Base-by-base conservation (phyloP, 148 eudicot genomes). In the Arbutus unedo region DNA sequence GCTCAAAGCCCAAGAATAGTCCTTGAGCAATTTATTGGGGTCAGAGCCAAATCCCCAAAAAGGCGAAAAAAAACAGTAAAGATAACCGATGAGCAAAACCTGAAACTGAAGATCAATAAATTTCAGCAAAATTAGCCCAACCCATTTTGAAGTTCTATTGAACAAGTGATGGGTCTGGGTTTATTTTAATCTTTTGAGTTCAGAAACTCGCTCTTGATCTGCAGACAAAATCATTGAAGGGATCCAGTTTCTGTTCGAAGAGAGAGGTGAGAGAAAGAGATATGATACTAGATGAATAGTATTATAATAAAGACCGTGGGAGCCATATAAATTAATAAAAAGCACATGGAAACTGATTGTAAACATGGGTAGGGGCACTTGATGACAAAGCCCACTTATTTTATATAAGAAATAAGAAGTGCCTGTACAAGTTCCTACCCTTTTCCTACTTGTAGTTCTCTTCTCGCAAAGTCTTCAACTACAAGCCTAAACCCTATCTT, bases 301-400 rank as follows among this genome's bases (percentile, higher is more conserved):
- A 11, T 45, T 79, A 54, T 11, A 62, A 79, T 79, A n/a, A 47
- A 45, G 73, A 60, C 15, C 43, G 83, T 78, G 54, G 78, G 81
- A 83, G 85, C 79, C 78, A 73, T 72, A 56, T 10, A 83, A 79
- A 79, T 45, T 57, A 23, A 49, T 31, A 1, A 49, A 38, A 14
- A 47, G 82, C 82, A 84, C 85, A 84, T 84, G 85, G 64, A 45
- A 72, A 79, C 79, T 59, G 82, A 72, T 56, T 57, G 74, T 70
- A 16, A 83, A 83, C 85, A 83, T 78, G 85, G 85, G 53, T 59
- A 1, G 81, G 85, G 79, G 47, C 10, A 21, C n/a, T 47, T 44
- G n/a, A 7, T 21, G 76, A 47, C 50, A 66, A 19, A 44, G 47
- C 74, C 74, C 74, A 38, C n/a, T 38, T 68, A 1, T 7, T 8